Evolutionary conservation across 768 basidiomycete genomes (phyloP).

Genomic region (Lactarius hengduanensis): DNA sequence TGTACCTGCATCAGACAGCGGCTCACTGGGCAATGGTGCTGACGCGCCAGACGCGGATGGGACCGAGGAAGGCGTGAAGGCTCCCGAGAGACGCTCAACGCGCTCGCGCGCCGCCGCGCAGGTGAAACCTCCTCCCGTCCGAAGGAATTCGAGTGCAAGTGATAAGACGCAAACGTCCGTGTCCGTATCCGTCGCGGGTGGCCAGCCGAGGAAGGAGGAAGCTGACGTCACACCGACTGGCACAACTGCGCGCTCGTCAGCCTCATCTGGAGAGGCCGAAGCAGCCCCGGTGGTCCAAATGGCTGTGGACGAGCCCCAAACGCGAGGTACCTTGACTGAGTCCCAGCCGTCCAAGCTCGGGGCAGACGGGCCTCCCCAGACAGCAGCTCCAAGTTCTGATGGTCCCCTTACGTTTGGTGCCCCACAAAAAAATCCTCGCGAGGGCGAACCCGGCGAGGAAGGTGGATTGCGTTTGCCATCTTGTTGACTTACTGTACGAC

Average conservation of each 20-base stretch:
- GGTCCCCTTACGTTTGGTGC: not conserved
- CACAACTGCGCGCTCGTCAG: constrained; percentile 5
- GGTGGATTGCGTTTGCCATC: constrained; percentile 16
- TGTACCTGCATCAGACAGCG: constrained; percentile 19
- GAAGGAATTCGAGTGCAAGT: constrained; percentile 30
- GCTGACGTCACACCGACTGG: constrained; percentile 4
- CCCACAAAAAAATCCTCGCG: constrained; percentile 9
- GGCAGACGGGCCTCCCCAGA: constrained; percentile 3
- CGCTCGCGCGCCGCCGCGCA: constrained; percentile 29
- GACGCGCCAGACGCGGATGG: constrained; percentile 23
- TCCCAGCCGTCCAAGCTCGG: constrained; percentile 8
- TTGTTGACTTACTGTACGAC: constrained; percentile 9
- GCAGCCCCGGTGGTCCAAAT: constrained; percentile 3
- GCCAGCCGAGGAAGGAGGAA: constrained; percentile 25
- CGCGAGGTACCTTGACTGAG: constrained; percentile 4
- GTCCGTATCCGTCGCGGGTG: constrained; percentile 28
- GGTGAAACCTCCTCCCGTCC: constrained; percentile 12
- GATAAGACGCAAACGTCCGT: constrained; percentile 30
- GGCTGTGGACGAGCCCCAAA: constrained; percentile 3
- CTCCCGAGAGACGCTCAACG: constrained; percentile 29
- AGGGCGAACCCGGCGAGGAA: constrained; percentile 23
- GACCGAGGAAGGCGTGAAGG: constrained; percentile 22
- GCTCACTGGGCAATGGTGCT: constrained; percentile 24
- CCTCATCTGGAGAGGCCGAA: constrained; percentile 19
- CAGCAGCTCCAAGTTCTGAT: not conserved